Percentiles rank a stretch among this genome's conserved stretches.
Conservation (phyloP, 192 early-diverging fungal genomes). For the Dissophora globulifera region DNA sequence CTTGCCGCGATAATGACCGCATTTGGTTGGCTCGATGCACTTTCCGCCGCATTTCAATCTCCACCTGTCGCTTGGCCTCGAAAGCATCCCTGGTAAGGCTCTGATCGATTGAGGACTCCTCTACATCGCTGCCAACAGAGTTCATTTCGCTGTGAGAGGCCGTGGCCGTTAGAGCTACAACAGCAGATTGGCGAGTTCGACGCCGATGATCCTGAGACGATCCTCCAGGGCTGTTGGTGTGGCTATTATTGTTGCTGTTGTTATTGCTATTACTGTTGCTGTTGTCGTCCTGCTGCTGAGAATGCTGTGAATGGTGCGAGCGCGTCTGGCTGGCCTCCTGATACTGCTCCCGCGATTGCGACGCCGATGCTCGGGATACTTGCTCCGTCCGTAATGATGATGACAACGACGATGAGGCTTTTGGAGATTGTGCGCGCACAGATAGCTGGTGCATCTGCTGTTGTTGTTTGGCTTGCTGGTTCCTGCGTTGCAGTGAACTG, state of each 20-base stretch:
- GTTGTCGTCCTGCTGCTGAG: conserved; percentile 18
- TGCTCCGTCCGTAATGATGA: neutral
- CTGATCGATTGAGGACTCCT: conserved; percentile 29
- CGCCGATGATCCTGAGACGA: neutral
- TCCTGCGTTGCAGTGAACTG: conserved; percentile 17
- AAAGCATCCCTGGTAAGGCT: conserved; percentile 12
- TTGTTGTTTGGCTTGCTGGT: conserved; percentile 27
- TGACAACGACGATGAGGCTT: neutral
- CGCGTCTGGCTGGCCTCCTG: neutral
- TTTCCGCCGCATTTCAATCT: conserved; percentile 12
- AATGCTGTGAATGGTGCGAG: neutral
- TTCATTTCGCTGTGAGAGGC: neutral
- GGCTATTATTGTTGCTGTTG: too few relatives aligned
- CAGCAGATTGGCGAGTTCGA: neutral
- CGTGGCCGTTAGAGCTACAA: neutral
- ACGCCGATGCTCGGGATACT: too few relatives aligned
- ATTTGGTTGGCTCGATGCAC: neutral
- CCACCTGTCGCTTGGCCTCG: conserved; percentile 11
- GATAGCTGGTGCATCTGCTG: conserved; percentile 1
- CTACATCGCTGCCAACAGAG: conserved; percentile 1
- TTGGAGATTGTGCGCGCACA: neutral
- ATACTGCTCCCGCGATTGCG: neutral
- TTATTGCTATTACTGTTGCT: neutral
- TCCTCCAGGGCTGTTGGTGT: neutral
- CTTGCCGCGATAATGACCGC: neutral